These are phyloP conservation scores for Alternaria novae-zelandiae DNA, from an alignment of 2,329 filamentous ascomycete species.

Conservation along the genomic window DNA sequence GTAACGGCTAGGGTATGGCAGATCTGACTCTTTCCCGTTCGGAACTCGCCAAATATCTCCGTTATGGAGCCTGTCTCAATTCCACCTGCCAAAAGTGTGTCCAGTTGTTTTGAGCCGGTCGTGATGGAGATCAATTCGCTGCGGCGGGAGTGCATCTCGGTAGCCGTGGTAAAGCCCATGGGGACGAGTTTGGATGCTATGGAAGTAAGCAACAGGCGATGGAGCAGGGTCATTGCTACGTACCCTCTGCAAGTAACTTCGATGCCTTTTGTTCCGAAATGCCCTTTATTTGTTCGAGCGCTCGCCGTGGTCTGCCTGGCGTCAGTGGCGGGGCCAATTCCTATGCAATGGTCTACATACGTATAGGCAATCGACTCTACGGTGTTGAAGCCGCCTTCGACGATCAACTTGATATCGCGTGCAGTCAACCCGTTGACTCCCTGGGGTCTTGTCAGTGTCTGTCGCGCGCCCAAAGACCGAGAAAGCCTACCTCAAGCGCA, in stretches of 20 bases:
- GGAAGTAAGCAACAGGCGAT: conserved; percentile 3
- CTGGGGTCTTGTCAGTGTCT: conserved; percentile 55
- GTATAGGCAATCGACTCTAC: conserved; percentile 97
- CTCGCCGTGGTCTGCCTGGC: conserved; percentile 65
- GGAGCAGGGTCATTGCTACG: conserved; percentile 12
- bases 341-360: conserved; percentile 50
- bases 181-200: conserved; percentile 92
- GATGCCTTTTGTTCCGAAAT: conserved; percentile 96
- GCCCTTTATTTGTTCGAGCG: conserved; percentile 93
- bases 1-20: conserved; percentile 99
- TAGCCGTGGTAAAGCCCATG: conserved; percentile 98
- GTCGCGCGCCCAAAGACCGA: not conserved
- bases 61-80: conserved; percentile 98
- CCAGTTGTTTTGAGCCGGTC: conserved; percentile 95
- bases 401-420: conserved; percentile 89
- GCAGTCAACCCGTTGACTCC: conserved; percentile 90
- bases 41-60: conserved; percentile 96
- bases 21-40: conserved; percentile 97
- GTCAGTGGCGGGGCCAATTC: conserved; percentile 27
- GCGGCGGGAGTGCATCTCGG: conserved; percentile 96
- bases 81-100: conserved; percentile 91
- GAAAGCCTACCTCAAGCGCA: conserved; percentile 77
- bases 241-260: conserved; percentile 89
- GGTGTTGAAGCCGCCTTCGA: conserved; percentile 93
- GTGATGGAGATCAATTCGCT: conserved; percentile 98